phyloP scores from a whole-genome alignment of 495 filamentous ascomycete species.

The Podospora anserina region DNA sequence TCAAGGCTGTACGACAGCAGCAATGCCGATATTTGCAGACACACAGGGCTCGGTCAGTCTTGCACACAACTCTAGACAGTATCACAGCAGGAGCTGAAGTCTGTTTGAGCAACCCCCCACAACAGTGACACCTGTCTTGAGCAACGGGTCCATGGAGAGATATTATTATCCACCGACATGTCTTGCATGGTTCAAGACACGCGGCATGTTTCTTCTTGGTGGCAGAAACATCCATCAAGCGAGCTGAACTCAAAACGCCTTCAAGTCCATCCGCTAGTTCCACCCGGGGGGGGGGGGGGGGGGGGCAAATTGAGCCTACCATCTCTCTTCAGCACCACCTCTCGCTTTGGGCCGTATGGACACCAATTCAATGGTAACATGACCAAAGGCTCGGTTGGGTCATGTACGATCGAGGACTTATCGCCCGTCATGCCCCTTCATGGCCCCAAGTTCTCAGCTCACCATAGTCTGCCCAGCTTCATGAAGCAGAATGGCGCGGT shows the following conservation, averaged over 20 bases:
- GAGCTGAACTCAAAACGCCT: background rate
- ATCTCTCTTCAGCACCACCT: background rate
- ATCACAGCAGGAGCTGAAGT: background rate
- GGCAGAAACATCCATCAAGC: background rate
- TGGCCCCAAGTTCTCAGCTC: background rate
- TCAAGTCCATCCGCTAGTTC: background rate
- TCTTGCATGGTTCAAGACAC: background rate
- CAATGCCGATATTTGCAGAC: background rate
- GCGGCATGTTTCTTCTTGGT: background rate
- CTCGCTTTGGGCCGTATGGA: background rate
- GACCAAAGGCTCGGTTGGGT: background rate
- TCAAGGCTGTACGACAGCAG: background rate
- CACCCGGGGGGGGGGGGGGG: background rate
- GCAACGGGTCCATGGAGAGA: background rate
- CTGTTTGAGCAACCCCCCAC: too few relatives aligned
- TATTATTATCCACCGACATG: background rate
- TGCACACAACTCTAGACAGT: background rate
- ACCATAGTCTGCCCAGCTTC: background rate
- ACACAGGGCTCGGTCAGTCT: too few relatives aligned
- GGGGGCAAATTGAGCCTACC: background rate
- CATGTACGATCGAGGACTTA: too few relatives aligned
- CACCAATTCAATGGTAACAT: background rate
- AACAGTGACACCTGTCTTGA: background rate
- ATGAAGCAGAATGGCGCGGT: background rate
- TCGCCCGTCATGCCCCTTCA: background rate